These are phyloP conservation scores for Amborella trichopoda DNA, from an alignment of 164 flowering plant genomes.

Conservation along the genomic window DNA sequence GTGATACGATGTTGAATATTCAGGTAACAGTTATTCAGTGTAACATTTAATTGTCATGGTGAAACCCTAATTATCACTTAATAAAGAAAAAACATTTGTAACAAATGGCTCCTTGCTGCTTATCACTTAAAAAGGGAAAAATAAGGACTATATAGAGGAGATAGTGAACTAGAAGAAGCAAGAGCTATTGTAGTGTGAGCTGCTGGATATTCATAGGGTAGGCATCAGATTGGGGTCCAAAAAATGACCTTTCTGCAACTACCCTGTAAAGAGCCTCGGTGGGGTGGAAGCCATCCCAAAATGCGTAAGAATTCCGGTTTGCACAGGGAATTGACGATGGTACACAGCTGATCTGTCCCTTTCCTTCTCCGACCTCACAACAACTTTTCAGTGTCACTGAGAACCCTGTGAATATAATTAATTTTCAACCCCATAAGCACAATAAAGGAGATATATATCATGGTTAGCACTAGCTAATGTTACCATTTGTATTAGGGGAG, in stretches of 20 bases:
- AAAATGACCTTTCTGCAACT: slow-evolving; percentile 5
- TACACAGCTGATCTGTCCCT: slow-evolving; percentile 3
- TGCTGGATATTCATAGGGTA: slow-evolving; percentile 10
- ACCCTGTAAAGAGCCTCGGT: slow-evolving; percentile 8
- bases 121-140: no score
- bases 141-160: no score
- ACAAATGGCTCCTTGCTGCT: no score
- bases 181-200: slow-evolving; percentile 3
- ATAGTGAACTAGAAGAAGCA: no score
- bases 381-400: slow-evolving; percentile 7
- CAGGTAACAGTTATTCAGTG: no score
- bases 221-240: slow-evolving; percentile 4
- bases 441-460: neutral
- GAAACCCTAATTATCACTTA: no score
- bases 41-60: no score
- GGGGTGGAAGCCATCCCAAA: slow-evolving; percentile 10
- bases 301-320: slow-evolving; percentile 5
- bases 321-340: slow-evolving; percentile 2
- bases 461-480: no score
- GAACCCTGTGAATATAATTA: slow-evolving; percentile 5
- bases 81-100: no score
- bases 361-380: slow-evolving; percentile 3
- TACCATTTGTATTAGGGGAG: neutral
- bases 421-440: neutral
- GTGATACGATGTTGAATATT: no score